These are phyloP conservation scores for Penicillium sp. DNA, from an alignment of 2,329 filamentous ascomycete species.

Conservation along the genomic window DNA sequence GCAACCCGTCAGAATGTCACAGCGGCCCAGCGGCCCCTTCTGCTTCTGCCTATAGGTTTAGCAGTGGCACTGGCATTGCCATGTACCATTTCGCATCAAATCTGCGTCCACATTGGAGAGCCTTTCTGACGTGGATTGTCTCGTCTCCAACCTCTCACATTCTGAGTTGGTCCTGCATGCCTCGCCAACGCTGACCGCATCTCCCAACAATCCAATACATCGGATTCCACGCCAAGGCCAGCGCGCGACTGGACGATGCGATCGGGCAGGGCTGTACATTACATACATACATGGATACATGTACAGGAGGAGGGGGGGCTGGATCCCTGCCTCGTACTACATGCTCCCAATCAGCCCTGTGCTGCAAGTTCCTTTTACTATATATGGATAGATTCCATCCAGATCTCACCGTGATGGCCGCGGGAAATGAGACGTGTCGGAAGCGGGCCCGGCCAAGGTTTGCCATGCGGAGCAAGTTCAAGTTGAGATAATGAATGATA, in stretches of 20 bases:
- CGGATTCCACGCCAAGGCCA: slow-evolving; percentile 1
- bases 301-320: not conserved
- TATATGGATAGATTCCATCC: too few species aligned
- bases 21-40: not conserved
- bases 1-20: not conserved
- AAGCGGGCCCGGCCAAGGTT: not conserved
- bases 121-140: too few species aligned
- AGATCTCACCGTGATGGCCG: too few species aligned
- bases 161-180: not conserved
- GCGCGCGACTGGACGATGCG: slow-evolving; percentile 10
- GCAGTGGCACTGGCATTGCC: too few species aligned
- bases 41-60: not conserved
- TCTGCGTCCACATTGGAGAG: too few species aligned
- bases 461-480: not conserved
- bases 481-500: too few species aligned
- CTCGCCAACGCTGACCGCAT: not conserved
- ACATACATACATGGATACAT: too few species aligned
- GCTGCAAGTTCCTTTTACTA: not conserved
- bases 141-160: not conserved
- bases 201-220: not conserved
- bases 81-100: too few species aligned
- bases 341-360: not conserved
- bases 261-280: slow-evolving; percentile 8
- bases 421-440: too few species aligned
- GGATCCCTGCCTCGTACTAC: not conserved